These are phyloP conservation scores for Kentomonas sorsogonicus DNA, from an alignment of 208 protist species.

Conservation along the genomic window DNA sequence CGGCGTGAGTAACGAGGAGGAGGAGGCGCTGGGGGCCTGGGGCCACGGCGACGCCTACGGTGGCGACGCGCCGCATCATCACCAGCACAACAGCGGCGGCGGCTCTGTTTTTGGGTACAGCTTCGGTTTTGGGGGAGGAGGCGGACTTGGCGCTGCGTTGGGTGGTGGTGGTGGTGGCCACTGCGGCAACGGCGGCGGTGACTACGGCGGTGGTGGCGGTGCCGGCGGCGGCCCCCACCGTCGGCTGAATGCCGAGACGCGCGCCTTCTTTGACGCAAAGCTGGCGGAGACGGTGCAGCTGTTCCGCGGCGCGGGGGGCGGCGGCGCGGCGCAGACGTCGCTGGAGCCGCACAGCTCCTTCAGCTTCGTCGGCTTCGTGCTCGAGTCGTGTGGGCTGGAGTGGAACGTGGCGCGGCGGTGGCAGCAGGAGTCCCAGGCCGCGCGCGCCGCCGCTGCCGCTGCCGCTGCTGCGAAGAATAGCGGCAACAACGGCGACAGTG, in stretches of 20 bases:
- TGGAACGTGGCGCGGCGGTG: too few species aligned
- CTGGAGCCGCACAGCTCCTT: slow-evolving; percentile 49
- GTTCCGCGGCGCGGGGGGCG: slow-evolving; percentile 55
- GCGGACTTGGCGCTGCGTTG: too few species aligned
- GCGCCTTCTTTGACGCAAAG: slow-evolving; percentile 49
- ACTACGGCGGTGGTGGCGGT: slow-evolving; percentile 7
- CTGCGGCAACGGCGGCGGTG: too few species aligned
- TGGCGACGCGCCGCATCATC: too few species aligned
- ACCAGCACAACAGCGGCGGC: too few species aligned
- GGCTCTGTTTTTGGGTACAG: too few species aligned
- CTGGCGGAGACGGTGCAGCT: slow-evolving; percentile 42
- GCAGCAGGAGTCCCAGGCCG: slow-evolving; percentile 7
- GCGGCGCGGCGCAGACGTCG: slow-evolving; percentile 35
- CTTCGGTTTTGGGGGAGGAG: too few species aligned
- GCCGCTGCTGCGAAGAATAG: not conserved
- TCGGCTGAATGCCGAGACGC: slow-evolving; percentile 33
- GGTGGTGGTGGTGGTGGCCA: too few species aligned
- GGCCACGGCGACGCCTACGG: too few species aligned
- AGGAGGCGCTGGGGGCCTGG: too few species aligned
- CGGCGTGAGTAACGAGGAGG: slow-evolving; percentile 9
- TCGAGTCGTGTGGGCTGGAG: slow-evolving; percentile 49
- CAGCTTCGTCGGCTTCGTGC: slow-evolving; percentile 59
- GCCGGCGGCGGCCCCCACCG: slow-evolving; percentile 10
- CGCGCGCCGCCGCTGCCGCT: not conserved
- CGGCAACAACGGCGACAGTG: not conserved